Percentiles rank a stretch among this genome's conserved stretches.
phyloP scores from a whole-genome alignment of 73 alveolate species.

The Paraurostyla sp. region DNA sequence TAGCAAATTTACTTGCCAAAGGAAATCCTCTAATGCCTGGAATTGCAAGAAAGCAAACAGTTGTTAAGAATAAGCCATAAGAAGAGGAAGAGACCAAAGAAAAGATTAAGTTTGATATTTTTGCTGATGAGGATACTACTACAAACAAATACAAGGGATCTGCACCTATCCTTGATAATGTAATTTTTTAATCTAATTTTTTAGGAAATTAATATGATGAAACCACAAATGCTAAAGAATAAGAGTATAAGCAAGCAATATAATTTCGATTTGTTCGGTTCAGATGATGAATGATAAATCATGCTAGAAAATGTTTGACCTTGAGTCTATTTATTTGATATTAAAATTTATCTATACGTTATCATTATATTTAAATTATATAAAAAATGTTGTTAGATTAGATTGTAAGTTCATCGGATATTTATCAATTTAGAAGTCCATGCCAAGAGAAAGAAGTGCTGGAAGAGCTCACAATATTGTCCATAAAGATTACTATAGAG shows the following conservation, averaged over 20 bases:
- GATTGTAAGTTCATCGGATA: background rate
- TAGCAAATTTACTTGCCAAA: constrained; percentile 19
- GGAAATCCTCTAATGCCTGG: constrained; percentile 59
- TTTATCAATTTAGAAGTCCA: background rate
- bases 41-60: constrained; percentile 15
- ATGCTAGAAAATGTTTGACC: background rate
- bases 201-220: constrained; percentile 10
- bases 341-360: background rate
- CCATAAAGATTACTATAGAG: constrained; percentile 43
- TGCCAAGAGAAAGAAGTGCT: background rate
- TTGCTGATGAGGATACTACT: constrained; percentile 42
- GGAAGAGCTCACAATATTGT: constrained; percentile 54
- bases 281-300: constrained; percentile 18
- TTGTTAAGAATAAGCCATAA: background rate
- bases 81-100: constrained; percentile 44
- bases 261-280: constrained; percentile 22
- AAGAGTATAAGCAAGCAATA: constrained; percentile 34
- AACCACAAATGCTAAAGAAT: constrained; percentile 14
- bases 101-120: constrained; percentile 44
- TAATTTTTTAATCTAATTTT: background rate
- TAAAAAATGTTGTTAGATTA: background rate
- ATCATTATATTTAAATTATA: background rate
- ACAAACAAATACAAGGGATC: background rate
- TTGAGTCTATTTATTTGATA: background rate
- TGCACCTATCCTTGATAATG: constrained; percentile 28